Conservation (phyloP, 2,329 filamentous ascomycete species). For the Ophiobolus disseminans region DNA sequence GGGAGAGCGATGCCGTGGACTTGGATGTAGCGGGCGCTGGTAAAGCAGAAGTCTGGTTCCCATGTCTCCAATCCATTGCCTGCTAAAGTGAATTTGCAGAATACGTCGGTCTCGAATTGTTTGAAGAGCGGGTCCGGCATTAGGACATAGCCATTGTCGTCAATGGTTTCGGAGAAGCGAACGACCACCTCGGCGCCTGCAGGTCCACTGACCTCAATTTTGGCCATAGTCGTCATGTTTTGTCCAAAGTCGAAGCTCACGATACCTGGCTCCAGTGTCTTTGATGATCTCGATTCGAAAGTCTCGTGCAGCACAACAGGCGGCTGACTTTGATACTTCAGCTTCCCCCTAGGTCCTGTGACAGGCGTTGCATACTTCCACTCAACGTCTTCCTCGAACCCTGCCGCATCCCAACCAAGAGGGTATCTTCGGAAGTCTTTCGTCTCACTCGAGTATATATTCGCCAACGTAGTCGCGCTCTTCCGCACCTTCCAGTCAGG, state of each 20-base stretch:
- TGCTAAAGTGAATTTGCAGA: constrained; percentile 48
- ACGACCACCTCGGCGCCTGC: constrained; percentile 39
- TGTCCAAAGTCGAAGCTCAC: constrained; percentile 44
- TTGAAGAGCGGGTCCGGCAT: constrained; percentile 54
- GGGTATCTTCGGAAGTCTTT: constrained; percentile 49
- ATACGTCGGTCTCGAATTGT: constrained; percentile 49
- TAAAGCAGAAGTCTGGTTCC: constrained; percentile 54
- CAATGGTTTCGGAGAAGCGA: constrained; percentile 41
- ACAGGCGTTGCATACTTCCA: constrained; percentile 49
- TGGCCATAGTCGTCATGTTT: constrained; percentile 44
- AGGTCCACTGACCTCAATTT: constrained; percentile 33
- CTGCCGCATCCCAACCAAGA: constrained; percentile 43
- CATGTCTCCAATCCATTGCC: constrained; percentile 44
- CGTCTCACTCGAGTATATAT: constrained; percentile 52
- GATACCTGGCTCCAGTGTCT: constrained; percentile 27
- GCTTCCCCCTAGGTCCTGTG: constrained; percentile 50
- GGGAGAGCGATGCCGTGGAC: constrained; percentile 49
- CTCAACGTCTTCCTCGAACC: constrained; percentile 29
- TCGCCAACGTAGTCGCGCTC: constrained; percentile 51
- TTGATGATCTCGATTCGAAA: constrained; percentile 37
- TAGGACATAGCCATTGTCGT: constrained; percentile 43
- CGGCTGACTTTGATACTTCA: constrained; percentile 52
- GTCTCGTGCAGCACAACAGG: constrained; percentile 50
- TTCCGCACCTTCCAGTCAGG: constrained; percentile 49
- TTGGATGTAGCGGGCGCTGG: constrained; percentile 53